Percentiles rank a stretch among this genome's conserved stretches.
These are phyloP conservation scores for Chytriomyces sp. DNA, from an alignment of 192 early-diverging fungal genomes.

Conservation along the genomic window DNA sequence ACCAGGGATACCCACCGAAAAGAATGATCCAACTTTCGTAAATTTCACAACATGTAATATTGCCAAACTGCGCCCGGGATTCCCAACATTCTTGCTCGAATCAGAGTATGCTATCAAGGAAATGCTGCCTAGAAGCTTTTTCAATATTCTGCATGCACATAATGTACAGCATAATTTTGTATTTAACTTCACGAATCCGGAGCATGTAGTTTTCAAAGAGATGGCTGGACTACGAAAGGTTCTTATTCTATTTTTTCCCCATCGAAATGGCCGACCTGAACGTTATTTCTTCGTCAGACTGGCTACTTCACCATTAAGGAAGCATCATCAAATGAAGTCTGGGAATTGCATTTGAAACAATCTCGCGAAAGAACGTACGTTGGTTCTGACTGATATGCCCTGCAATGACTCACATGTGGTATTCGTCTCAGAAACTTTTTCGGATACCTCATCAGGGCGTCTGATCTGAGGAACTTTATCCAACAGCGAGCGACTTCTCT, in stretches of 20 bases:
- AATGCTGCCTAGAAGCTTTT: conserved; percentile 47
- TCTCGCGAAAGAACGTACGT: conserved; percentile 60
- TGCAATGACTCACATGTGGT: background rate
- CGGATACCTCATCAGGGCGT: conserved; percentile 63
- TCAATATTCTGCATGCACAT: conserved; percentile 58
- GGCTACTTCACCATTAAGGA: conserved; percentile 53
- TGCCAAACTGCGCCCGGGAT: background rate
- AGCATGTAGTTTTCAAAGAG: conserved; percentile 62
- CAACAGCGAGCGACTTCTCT: conserved; percentile 52
- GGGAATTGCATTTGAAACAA: conserved; percentile 75
- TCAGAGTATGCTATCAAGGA: conserved; percentile 5
- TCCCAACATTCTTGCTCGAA: conserved; percentile 23
- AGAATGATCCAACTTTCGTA: conserved; percentile 8
- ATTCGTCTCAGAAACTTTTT: conserved; percentile 54
- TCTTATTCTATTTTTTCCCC: background rate
- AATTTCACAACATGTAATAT: background rate
- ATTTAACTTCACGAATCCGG: conserved; percentile 62
- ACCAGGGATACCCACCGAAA: background rate
- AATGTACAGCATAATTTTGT: conserved; percentile 59
- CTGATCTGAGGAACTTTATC: conserved; percentile 59
- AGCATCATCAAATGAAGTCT: conserved; percentile 49
- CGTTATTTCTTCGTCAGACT: conserved; percentile 33
- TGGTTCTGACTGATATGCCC: background rate
- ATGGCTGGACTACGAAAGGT: conserved; percentile 67
- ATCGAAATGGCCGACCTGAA: background rate